Evolutionary conservation across 345 rosid species (phyloP).

Genomic region (Microthlaspi erraticum): DNA sequence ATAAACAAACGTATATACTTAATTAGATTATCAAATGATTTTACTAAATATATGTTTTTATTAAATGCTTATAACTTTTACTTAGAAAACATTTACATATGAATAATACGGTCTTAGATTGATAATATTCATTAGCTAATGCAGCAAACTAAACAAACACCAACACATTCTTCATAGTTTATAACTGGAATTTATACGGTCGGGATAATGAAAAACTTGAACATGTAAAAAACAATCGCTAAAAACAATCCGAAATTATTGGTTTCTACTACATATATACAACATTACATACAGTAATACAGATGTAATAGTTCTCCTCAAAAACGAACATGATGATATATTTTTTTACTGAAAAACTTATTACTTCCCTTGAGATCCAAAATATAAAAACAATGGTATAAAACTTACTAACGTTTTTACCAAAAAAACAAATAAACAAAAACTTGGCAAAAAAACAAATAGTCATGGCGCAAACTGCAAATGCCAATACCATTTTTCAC

Average conservation of each 20-base stretch:
- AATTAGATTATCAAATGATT: not conserved
- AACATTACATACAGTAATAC: not conserved
- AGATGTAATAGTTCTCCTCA: not conserved
- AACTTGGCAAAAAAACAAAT: not conserved
- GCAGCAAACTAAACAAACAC: not conserved
- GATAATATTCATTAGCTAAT: not conserved
- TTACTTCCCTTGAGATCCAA: not conserved
- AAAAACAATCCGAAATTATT: not conserved
- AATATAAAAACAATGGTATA: not conserved
- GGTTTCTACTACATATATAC: not conserved
- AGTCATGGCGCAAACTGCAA: not conserved
- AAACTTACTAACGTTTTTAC: too few species aligned
- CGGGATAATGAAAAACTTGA: not conserved
- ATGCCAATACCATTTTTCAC: slow-evolving; percentile 4
- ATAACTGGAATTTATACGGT: not conserved
- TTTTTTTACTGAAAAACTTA: not conserved
- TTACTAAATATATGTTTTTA: not conserved
- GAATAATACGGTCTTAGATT: not conserved
- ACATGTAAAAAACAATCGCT: not conserved
- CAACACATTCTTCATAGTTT: not conserved
- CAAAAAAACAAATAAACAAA: not conserved
- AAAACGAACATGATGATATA: not conserved
- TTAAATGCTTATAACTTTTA: not conserved
- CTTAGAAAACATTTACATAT: not conserved
- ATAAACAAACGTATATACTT: too few species aligned